These are phyloP conservation scores for Aureoboletus auriporus DNA, from an alignment of 768 basidiomycete species.

Conservation along the genomic window DNA sequence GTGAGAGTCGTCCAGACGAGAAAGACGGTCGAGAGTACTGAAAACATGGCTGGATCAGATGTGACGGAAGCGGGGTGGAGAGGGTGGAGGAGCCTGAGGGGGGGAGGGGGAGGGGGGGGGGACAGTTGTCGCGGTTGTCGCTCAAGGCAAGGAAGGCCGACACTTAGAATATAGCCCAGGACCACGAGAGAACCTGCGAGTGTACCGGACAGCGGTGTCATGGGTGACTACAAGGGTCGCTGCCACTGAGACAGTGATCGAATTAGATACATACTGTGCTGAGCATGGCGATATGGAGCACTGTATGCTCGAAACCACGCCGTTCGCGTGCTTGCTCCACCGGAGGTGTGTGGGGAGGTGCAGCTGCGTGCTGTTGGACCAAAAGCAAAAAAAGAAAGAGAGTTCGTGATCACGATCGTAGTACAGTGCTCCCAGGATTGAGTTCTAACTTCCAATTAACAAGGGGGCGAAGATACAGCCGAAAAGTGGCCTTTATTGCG, in stretches of 20 bases:
- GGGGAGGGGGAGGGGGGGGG: conserved; percentile 2
- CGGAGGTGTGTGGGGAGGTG: conserved; percentile 16
- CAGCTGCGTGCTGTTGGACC: not conserved
- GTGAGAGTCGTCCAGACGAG: conserved; percentile 6
- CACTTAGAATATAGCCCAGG: conserved; percentile 11
- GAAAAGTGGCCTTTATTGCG: too few species aligned
- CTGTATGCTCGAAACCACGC: not conserved
- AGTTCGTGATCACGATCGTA: conserved; percentile 4
- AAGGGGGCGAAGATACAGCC: too few species aligned
- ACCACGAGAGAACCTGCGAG: conserved; percentile 1
- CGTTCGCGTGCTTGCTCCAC: conserved; percentile 3
- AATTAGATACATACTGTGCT: not conserved
- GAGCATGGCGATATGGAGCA: not conserved
- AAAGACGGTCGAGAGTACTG: conserved; percentile 11
- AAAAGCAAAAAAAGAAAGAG: not conserved
- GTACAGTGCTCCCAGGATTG: too few species aligned
- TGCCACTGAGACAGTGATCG: too few species aligned
- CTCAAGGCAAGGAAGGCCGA: not conserved
- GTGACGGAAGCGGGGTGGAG: not conserved
- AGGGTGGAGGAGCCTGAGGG: too few species aligned
- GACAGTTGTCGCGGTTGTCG: not conserved
- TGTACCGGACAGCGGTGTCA: too few species aligned
- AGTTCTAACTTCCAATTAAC: too few species aligned
- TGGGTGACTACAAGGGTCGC: not conserved
- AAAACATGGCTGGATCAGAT: not conserved